These are phyloP conservation scores for Pigoraptor vietnamica DNA, from an alignment of 78 protist genomes.

Conservation along the genomic window DNA sequence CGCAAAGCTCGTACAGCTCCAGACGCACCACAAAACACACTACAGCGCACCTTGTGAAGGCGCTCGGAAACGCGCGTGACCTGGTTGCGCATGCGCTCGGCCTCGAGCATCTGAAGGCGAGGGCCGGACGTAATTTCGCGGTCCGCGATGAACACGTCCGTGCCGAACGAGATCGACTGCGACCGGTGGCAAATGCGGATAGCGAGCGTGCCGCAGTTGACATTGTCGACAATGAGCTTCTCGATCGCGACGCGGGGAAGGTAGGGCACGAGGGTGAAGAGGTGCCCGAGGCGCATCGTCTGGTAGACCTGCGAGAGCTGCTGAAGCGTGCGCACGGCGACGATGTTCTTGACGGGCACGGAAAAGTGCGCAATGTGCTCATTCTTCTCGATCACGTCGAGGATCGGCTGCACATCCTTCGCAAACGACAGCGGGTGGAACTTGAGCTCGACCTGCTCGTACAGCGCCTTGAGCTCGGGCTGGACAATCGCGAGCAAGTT, in stretches of 20 bases:
- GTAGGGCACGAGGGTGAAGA: neutral
- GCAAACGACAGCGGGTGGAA: constrained; percentile 17
- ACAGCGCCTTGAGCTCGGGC: constrained; percentile 10
- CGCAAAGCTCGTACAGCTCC: no score
- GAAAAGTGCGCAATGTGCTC: neutral
- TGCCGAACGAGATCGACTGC: neutral
- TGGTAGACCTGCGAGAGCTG: constrained; percentile 1
- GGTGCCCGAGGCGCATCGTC: neutral
- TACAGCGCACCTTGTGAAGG: neutral
- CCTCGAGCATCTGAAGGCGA: neutral
- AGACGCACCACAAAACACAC: no score
- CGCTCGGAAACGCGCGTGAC: neutral
- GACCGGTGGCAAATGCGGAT: neutral
- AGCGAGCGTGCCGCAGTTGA: neutral
- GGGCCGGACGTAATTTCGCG: neutral
- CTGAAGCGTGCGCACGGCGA: constrained; percentile 7
- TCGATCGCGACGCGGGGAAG: neutral
- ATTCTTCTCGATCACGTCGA: neutral
- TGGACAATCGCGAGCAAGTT: neutral
- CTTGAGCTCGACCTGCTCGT: constrained; percentile 10
- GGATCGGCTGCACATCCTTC: neutral
- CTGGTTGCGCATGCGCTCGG: neutral
- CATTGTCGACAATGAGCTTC: neutral
- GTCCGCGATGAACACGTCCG: neutral
- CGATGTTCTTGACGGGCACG: constrained; percentile 6